Conservation (phyloP, 345 rosid genomes). For the Erodium maritimum region DNA sequence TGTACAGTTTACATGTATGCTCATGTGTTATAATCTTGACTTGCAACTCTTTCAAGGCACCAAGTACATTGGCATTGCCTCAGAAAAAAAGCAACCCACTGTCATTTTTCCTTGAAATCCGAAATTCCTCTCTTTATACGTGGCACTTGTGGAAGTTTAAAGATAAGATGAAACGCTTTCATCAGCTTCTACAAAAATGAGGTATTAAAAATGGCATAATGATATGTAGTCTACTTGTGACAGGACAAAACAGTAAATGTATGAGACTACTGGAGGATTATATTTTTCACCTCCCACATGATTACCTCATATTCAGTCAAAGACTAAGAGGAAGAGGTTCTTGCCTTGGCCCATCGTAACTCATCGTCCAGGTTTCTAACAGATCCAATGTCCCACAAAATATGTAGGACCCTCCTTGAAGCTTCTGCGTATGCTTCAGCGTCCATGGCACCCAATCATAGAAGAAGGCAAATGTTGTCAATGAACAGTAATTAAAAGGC, state of each 20-base stretch:
- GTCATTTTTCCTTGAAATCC: conserved; percentile 46
- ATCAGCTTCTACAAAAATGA: background rate
- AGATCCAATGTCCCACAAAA: conserved; percentile 55
- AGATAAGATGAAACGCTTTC: background rate
- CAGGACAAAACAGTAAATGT: background rate
- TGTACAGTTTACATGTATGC: conserved; percentile 43
- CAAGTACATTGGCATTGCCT: conserved; percentile 41
- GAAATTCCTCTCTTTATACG: conserved; percentile 34
- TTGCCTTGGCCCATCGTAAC: conserved; percentile 55
- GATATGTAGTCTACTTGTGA: background rate
- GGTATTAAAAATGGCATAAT: background rate
- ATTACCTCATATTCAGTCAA: conserved; percentile 67
- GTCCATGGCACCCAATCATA: conserved; percentile 92
- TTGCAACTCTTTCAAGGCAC: conserved; percentile 61
- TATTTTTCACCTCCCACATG: background rate
- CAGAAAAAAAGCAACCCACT: conserved; percentile 40
- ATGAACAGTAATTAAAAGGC: conserved; percentile 1
- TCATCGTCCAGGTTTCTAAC: conserved; percentile 24
- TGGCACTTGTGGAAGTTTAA: conserved; percentile 37
- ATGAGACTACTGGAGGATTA: background rate
- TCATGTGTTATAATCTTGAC: conserved; percentile 65
- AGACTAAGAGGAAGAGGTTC: conserved; percentile 62
- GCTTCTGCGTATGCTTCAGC: conserved; percentile 74
- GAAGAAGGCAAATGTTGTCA: conserved; percentile 55
- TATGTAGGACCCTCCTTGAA: conserved; percentile 57